A percentile compares a stretch with the other conserved stretches of the same genome.
phyloP scores from a whole-genome alignment of 345 rosid species.

The Eucalyptus viminalis region DNA sequence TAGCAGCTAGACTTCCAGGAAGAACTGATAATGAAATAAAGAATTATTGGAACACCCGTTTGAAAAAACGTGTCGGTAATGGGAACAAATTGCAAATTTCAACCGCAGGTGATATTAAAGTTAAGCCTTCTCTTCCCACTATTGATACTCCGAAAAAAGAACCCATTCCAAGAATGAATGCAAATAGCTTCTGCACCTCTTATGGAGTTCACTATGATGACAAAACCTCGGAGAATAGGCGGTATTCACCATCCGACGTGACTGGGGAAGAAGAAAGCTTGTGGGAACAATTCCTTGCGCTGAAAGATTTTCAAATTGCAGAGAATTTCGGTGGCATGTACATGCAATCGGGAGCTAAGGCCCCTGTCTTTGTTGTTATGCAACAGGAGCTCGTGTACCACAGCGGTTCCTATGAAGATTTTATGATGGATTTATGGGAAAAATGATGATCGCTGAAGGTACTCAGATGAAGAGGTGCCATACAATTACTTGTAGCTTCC shows the following conservation, averaged over 20 bases:
- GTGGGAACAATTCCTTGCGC: not conserved
- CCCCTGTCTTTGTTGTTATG: not conserved
- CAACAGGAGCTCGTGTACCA: not conserved
- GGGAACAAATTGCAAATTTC: not conserved
- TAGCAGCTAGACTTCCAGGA: not conserved
- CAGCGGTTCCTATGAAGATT: not conserved
- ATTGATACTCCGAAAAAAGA: not conserved
- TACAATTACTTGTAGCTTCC: not conserved
- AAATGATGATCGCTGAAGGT: not conserved
- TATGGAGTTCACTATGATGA: not conserved
- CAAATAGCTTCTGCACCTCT: not conserved
- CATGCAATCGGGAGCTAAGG: not conserved
- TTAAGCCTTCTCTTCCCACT: not conserved
- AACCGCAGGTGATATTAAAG: not conserved
- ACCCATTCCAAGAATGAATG: not conserved
- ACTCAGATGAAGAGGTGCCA: not conserved
- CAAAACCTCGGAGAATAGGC: not conserved
- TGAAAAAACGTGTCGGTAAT: not conserved
- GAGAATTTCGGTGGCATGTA: not conserved
- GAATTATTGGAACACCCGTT: slow-evolving; percentile 1
- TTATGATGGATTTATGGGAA: not conserved
- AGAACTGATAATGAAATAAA: slow-evolving; percentile 4
- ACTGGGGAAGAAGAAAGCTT: not conserved
- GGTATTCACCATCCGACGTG: not conserved
- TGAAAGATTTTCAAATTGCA: not conserved